These are phyloP conservation scores for Talinum fruticosum DNA, from an alignment of 148 eudicot species.

Conservation along the genomic window DNA sequence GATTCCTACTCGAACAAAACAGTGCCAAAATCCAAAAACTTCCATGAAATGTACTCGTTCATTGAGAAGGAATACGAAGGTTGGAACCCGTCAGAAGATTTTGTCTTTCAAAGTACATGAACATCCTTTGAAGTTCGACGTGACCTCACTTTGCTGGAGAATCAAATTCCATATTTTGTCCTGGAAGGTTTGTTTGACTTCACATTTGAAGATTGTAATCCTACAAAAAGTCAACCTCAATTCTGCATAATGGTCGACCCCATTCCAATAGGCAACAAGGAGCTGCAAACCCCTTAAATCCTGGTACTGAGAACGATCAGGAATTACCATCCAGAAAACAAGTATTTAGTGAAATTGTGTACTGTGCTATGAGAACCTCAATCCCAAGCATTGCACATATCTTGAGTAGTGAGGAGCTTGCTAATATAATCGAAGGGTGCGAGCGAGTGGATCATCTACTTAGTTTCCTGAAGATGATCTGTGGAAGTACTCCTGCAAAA, in stretches of 20 bases:
- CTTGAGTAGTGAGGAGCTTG: neutral
- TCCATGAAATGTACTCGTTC: neutral
- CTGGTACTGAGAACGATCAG: no score
- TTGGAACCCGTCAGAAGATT: conserved; percentile 2
- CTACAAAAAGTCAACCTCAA: no score
- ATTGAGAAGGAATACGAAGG: neutral
- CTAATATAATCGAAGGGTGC: neutral
- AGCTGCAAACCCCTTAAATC: no score
- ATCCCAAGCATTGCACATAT: conserved; percentile 19
- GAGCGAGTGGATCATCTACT: conserved; percentile 12
- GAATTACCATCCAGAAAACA: neutral
- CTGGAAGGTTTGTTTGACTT: neutral
- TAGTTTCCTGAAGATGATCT: conserved; percentile 9
- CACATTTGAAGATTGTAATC: neutral
- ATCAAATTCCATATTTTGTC: conserved; percentile 16
- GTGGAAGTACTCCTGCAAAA: no score
- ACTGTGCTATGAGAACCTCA: conserved; percentile 23
- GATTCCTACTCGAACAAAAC: no score
- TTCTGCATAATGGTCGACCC: no score
- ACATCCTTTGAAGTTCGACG: conserved; percentile 23
- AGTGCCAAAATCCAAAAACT: no score
- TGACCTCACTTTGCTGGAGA: conserved; percentile 19
- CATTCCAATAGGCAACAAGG: no score
- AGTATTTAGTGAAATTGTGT: conserved; percentile 6
- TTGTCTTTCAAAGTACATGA: conserved; percentile 16